Conservation (phyloP, 352 stramenopile species). For the Globisporangium spiculum region DNA sequence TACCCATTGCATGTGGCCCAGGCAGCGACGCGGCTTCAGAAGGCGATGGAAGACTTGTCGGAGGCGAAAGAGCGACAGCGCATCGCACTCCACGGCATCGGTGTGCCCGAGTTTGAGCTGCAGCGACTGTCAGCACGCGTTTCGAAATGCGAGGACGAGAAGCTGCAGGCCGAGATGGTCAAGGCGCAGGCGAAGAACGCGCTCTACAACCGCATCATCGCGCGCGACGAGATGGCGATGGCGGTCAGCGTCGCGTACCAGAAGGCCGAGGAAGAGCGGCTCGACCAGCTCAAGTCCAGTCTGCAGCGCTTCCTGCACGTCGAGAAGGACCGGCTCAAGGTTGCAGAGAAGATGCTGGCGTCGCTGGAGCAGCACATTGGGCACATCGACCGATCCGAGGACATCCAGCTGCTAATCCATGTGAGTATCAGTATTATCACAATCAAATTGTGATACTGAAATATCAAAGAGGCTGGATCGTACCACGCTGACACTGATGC, state of each 20-base stretch:
- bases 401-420: constrained; percentile 84
- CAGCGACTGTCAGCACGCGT: constrained; percentile 66
- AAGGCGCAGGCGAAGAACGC: constrained; percentile 66
- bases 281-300: constrained; percentile 74
- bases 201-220: constrained; percentile 80
- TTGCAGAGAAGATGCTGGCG: constrained; percentile 53
- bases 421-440: constrained; percentile 14
- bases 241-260: constrained; percentile 85
- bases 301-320: constrained; percentile 71
- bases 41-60: constrained; percentile 36
- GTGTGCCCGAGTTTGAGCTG: constrained; percentile 79
- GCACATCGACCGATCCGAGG: constrained; percentile 63
- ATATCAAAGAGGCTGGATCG: neutral
- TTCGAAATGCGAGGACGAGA: constrained; percentile 57
- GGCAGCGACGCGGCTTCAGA: constrained; percentile 33
- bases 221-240: constrained; percentile 89
- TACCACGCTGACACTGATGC: neutral
- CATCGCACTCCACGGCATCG: constrained; percentile 72
- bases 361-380: constrained; percentile 58
- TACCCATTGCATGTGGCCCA: neutral
- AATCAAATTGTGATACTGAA: neutral
- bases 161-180: constrained; percentile 49
- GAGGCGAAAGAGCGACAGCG: constrained; percentile 63
- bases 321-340: constrained; percentile 70
- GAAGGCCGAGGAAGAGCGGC: constrained; percentile 76